Percentiles rank a stretch among this genome's conserved stretches.
Conservation (phyloP, 148 eudicot genomes). For the Nyssa sinensis region DNA sequence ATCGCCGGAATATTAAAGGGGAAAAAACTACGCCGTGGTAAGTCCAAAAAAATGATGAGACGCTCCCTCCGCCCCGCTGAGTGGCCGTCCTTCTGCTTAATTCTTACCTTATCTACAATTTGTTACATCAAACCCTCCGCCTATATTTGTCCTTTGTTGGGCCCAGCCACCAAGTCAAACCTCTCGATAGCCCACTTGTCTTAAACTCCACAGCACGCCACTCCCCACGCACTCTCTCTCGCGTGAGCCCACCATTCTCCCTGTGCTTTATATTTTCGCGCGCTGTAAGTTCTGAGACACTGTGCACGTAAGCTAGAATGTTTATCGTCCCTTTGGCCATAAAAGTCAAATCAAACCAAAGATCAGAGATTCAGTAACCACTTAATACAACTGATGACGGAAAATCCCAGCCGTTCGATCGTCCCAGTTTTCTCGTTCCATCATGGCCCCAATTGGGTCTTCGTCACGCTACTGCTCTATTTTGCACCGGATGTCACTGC, state of each 20-base stretch:
- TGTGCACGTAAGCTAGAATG: background rate
- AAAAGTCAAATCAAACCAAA: no score
- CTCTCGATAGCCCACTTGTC: background rate
- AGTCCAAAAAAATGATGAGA: no score
- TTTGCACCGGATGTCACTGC: background rate
- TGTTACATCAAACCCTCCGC: background rate
- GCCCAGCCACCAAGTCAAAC: background rate
- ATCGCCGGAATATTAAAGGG: no score
- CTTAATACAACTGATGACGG: background rate
- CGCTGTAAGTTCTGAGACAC: background rate
- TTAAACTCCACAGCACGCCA: background rate
- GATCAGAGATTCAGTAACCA: no score
- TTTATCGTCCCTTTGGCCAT: no score
- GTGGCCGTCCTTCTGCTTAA: no score
- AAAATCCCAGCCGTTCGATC: background rate
- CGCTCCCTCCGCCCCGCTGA: no score
- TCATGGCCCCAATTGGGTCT: background rate
- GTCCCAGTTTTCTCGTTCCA: background rate
- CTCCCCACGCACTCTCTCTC: no score
- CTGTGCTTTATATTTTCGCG: background rate
- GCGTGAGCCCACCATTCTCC: background rate
- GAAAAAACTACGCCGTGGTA: no score
- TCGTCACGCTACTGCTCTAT: background rate
- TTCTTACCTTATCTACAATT: no score
- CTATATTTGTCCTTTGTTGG: background rate